These are phyloP conservation scores for Akebia trifoliata DNA, from an alignment of 164 flowering plant genomes.

Conservation along the genomic window DNA sequence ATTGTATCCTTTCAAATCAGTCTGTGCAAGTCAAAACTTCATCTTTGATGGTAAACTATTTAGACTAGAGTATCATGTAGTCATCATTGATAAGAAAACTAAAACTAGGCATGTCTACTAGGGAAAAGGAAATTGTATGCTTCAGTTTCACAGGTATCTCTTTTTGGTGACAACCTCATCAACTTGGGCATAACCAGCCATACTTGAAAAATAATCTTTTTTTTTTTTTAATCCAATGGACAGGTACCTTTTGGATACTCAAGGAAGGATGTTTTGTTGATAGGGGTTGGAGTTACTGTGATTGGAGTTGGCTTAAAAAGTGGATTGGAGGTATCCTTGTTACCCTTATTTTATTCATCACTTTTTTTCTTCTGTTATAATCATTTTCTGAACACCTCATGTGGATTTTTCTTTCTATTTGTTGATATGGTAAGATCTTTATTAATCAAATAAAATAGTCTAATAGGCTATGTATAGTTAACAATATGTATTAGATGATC, in stretches of 20 bases:
- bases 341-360: background rate
- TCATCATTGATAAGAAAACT: too few relatives aligned
- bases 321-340: slow-evolving; percentile 70
- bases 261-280: slow-evolving; percentile 84
- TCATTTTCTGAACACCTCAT: background rate
- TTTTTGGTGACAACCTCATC: slow-evolving; percentile 6
- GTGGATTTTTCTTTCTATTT: background rate
- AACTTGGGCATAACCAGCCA: background rate
- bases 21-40: background rate
- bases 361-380: background rate
- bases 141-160: background rate
- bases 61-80: too few relatives aligned
- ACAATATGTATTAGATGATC: background rate
- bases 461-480: background rate
- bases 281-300: slow-evolving; percentile 74
- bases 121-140: background rate
- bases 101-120: background rate
- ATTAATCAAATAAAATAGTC: background rate
- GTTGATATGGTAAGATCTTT: too few relatives aligned
- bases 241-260: slow-evolving; percentile 83
- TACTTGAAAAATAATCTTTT: slow-evolving; percentile 3
- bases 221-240: background rate
- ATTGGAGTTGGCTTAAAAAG: slow-evolving; percentile 66
- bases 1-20: background rate
- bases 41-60: too few relatives aligned